These are phyloP conservation scores for Suhomyces prunicola DNA, from an alignment of 805 yeast genomes.

Conservation along the genomic window DNA sequence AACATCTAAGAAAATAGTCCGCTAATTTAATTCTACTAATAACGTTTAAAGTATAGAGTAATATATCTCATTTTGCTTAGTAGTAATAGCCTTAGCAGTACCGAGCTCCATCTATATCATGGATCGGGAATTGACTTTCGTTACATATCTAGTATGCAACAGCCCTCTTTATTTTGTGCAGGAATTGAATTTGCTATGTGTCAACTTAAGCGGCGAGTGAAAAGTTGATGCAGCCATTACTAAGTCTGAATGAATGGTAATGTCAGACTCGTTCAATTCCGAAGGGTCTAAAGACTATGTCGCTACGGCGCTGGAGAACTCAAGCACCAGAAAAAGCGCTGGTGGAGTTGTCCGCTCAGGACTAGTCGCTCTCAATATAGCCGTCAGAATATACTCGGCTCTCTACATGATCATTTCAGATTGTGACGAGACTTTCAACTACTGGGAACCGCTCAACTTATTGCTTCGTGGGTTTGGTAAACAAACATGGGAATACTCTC, in stretches of 20 bases:
- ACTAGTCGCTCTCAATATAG: conserved; percentile 12
- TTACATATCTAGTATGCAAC: background rate
- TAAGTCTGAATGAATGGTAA: background rate
- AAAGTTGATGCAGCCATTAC: background rate
- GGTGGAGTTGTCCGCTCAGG: background rate
- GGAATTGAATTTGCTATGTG: background rate
- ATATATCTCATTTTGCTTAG: no score
- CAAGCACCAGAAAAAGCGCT: background rate
- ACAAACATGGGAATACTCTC: conserved; percentile 96
- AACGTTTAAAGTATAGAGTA: background rate
- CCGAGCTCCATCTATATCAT: background rate
- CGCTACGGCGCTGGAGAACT: background rate
- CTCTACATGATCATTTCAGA: conserved; percentile 72
- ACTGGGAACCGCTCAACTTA: conserved; percentile 90
- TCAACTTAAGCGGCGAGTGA: background rate
- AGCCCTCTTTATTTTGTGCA: background rate
- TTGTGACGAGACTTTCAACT: conserved; percentile 90
- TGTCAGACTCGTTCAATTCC: background rate
- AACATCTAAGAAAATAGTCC: background rate
- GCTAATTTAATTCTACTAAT: background rate
- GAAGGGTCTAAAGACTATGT: background rate
- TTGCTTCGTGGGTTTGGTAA: conserved; percentile 80
- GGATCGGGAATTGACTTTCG: no score
- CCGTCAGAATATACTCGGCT: conserved; percentile 37
- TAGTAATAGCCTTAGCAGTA: no score